Base-by-base conservation (phyloP, 768 basidiomycete species). In the Podaxis pistillaris region DNA sequence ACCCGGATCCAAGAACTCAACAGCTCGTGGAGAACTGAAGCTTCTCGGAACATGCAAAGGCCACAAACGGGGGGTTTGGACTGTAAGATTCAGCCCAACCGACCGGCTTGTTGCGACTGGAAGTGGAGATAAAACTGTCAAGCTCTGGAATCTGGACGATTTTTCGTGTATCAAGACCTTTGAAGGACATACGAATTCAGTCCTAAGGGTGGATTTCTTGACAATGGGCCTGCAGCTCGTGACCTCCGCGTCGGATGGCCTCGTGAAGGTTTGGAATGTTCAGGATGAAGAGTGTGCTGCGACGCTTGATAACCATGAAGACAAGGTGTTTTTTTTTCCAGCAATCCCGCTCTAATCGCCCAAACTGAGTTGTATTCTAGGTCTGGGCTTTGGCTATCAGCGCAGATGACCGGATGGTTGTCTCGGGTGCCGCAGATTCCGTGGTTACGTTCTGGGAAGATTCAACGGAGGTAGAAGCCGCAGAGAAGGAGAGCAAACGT, bases 151-250 rank as follows among this genome's bases (percentile, higher is more conserved):
- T 74, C 73, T 98, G 66, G 92, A 96, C 65, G 94, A 98, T 71
- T 97, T 89, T 75, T 86, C 92, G 26, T 99, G 97, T 73, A 72
- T 98, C 64, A 87, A 94, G 82, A 98, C 97, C 22, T 95, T 98
- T 68, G 97, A 99, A 76, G 97, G 97, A 0, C 97, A 99, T 74
- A 94, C 94, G 7, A 98, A 98, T 74, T 97, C 97, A 12, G 94
- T 99, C 36, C 76, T 99, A 58, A 80, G 96, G 56, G 93, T 98
- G 33, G 94, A 95, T 69, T 98, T 97, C 73, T 70, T 98, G 49
- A 91, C 90, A 68, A 71, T 78, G 49, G 96, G 90, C 17, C 81
- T 85, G 81, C 95, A 97, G 76, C 78, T 99, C 44, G 89, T 94
- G 52, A 96, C 93, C 63, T 81, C 93, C 15, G 94, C 91, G 9